These are phyloP conservation scores for Microbotryomycetes sp. DNA, from an alignment of 1,284 basidiomycete species.

Conservation along the genomic window DNA sequence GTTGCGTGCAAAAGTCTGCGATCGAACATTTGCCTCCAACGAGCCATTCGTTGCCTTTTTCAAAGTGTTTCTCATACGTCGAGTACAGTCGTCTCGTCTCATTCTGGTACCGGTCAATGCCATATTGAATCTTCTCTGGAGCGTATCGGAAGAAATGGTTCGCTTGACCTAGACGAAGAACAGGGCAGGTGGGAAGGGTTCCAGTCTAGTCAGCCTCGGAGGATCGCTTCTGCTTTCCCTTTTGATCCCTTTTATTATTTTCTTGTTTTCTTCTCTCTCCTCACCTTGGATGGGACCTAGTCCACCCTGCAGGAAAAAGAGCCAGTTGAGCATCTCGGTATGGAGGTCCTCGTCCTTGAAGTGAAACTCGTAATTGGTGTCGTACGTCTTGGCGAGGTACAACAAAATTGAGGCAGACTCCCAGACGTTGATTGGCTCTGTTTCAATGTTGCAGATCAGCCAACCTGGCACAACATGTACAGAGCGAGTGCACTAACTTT, in stretches of 20 bases:
- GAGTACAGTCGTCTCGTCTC: slow-evolving; percentile 26
- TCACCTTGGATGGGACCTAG: slow-evolving; percentile 20
- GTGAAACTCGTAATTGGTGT: slow-evolving; percentile 6
- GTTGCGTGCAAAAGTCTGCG: slow-evolving; percentile 25
- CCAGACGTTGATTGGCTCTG: slow-evolving; percentile 5
- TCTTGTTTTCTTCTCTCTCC: too few relatives aligned
- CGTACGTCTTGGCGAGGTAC: slow-evolving; percentile 20
- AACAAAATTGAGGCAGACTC: slow-evolving; percentile 18
- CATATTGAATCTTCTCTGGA: slow-evolving; percentile 30
- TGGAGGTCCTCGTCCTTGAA: slow-evolving; percentile 23
- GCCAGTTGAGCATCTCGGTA: slow-evolving; percentile 18
- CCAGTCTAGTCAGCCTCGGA: too few relatives aligned
- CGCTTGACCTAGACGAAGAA: slow-evolving; percentile 9
- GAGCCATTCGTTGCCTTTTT: slow-evolving; percentile 21
- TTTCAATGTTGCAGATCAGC: background rate
- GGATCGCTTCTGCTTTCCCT: too few relatives aligned
- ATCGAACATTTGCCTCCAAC: slow-evolving; percentile 29
- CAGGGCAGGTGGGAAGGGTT: too few relatives aligned
- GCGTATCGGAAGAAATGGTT: slow-evolving; percentile 33
- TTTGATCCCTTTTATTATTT: too few relatives aligned
- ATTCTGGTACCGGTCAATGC: slow-evolving; percentile 27
- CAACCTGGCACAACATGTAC: too few relatives aligned
- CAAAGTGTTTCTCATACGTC: slow-evolving; percentile 26
- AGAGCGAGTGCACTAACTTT: too few relatives aligned
- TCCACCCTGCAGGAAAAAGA: slow-evolving; percentile 21